phyloP scores from a whole-genome alignment of 345 rosid genomes.

The Pistacia vera region DNA sequence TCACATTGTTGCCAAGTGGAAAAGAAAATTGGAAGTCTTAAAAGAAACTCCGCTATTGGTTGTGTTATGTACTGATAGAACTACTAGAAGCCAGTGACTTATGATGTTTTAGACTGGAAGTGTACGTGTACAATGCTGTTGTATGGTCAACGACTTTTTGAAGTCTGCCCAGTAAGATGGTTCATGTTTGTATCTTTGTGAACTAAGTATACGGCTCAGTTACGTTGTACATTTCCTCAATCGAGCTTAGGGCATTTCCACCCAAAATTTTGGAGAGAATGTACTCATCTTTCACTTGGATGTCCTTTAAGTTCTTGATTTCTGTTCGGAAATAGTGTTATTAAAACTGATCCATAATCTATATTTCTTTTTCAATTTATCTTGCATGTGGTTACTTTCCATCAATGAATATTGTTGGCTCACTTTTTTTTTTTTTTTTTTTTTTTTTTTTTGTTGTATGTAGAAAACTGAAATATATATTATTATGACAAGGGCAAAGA shows the following conservation, averaged over 20 bases:
- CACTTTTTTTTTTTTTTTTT: background rate
- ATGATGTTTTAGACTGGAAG: background rate
- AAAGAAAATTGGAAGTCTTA: background rate
- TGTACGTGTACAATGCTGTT: background rate
- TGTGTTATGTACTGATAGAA: background rate
- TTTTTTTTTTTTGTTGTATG: background rate
- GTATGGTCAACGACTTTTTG: background rate
- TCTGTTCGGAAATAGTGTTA: background rate
- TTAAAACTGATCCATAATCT: background rate
- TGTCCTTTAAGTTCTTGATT: background rate
- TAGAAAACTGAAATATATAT: background rate
- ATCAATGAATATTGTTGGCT: background rate
- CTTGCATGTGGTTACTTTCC: constrained; percentile 1
- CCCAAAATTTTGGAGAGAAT: background rate
- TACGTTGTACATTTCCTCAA: background rate
- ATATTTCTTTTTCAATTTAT: background rate
- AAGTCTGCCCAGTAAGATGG: background rate
- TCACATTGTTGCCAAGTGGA: too few species aligned
- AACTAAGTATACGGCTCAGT: background rate
- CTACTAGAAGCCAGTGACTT: too few species aligned
- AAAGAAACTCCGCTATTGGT: background rate
- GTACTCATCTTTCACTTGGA: background rate
- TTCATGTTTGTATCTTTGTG: background rate
- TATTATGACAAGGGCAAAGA: background rate
- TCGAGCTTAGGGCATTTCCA: background rate